Conservation (phyloP, 495 filamentous ascomycete genomes). For the Penicillium lividum region DNA sequence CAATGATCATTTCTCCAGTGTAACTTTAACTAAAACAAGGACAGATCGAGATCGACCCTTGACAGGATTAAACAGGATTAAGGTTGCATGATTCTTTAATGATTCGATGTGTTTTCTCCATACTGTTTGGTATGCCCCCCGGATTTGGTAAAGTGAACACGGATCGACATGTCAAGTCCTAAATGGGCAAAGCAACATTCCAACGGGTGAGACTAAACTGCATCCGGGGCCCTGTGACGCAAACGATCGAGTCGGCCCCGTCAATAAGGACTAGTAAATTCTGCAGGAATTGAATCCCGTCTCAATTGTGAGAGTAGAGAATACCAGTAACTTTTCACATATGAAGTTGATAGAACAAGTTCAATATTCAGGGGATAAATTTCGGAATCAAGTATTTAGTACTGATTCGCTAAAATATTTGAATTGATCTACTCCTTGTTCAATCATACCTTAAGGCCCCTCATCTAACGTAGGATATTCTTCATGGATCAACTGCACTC, state of each 20-base stretch:
- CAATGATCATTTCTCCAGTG: background rate
- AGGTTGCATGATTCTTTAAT: slow-evolving; percentile 25
- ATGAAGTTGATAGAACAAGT: background rate
- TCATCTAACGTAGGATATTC: slow-evolving; percentile 15
- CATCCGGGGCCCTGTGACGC: slow-evolving; percentile 36
- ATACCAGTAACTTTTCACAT: background rate
- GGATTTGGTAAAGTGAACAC: slow-evolving; percentile 3
- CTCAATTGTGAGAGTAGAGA: background rate
- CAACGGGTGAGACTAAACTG: slow-evolving; percentile 32
- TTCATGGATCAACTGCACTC: slow-evolving; percentile 20
- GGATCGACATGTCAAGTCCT: slow-evolving; percentile 31
- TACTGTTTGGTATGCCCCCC: background rate
- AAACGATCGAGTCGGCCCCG: slow-evolving; percentile 25
- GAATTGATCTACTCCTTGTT: background rate
- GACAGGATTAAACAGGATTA: slow-evolving; percentile 6
- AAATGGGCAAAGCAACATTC: slow-evolving; percentile 31
- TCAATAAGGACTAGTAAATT: background rate
- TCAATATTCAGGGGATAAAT: background rate
- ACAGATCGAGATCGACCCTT: background rate
- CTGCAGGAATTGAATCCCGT: background rate
- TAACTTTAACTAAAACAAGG: background rate
- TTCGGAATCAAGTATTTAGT: too few relatives aligned
- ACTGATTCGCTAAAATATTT: too few relatives aligned
- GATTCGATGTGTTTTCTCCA: background rate
- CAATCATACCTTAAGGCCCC: slow-evolving; percentile 3